Conservation (phyloP, 805 yeast species). For the Candida khao-thaluensis region DNA sequence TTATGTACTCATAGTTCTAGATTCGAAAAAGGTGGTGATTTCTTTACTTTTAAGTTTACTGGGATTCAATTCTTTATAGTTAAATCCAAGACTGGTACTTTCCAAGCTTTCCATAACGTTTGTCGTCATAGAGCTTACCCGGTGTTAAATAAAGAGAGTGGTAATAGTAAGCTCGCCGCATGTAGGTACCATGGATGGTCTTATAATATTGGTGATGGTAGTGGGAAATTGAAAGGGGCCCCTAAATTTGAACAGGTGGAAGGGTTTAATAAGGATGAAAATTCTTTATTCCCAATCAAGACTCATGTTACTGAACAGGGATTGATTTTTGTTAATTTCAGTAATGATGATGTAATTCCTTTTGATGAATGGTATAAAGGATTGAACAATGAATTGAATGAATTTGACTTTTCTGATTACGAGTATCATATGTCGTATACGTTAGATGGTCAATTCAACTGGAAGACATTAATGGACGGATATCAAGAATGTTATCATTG, state of each 20-base stretch:
- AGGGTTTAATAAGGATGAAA: constrained; percentile 56
- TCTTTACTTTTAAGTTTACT: constrained; percentile 47
- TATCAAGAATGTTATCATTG: constrained; percentile 69
- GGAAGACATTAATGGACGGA: constrained; percentile 69
- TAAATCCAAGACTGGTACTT: constrained; percentile 48
- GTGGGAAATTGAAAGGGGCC: constrained; percentile 57
- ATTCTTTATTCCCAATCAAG: constrained; percentile 54
- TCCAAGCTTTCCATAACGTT: constrained; percentile 62
- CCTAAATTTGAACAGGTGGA: constrained; percentile 61
- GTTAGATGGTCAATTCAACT: constrained; percentile 60
- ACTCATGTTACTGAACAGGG: constrained; percentile 58
- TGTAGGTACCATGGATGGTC: constrained; percentile 69
- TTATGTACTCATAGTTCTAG: constrained; percentile 52
- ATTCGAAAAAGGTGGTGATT: constrained; percentile 58
- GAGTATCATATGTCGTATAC: constrained; percentile 66
- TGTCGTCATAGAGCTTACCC: constrained; percentile 69
- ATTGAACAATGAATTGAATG: constrained; percentile 50
- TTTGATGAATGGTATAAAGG: constrained; percentile 56
- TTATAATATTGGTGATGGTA: constrained; percentile 44
- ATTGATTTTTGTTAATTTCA: constrained; percentile 54
- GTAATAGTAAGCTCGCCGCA: constrained; percentile 56
- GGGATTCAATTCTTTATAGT: constrained; percentile 58
- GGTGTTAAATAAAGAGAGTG: constrained; percentile 56
- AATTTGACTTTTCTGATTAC: constrained; percentile 58
- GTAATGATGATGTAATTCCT: constrained; percentile 38